Percentiles rank a stretch among this genome's conserved stretches.
Evolutionary conservation across 257 asterid species (phyloP).

Genomic region (Ligustrum vulgare): DNA sequence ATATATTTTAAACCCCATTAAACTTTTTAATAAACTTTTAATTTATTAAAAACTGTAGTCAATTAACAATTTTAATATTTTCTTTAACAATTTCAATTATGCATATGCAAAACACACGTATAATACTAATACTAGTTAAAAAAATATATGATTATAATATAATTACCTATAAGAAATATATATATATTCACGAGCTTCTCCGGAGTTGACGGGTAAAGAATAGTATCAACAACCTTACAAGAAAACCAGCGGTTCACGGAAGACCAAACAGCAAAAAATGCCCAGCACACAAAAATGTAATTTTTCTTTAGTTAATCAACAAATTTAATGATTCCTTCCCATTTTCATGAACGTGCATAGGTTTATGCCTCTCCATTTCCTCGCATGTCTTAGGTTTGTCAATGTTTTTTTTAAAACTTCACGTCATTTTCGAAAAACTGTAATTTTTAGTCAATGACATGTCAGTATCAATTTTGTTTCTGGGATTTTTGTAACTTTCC

Average conservation of each 20-base stretch:
- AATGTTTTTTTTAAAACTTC: not conserved
- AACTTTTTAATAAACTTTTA: too few relatives aligned
- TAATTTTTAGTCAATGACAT: not conserved
- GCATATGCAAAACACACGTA: too few relatives aligned
- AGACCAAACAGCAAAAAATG: slow-evolving; percentile 29
- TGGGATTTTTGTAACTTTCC: not conserved
- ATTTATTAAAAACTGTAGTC: too few relatives aligned
- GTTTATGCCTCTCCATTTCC: slow-evolving; percentile 24
- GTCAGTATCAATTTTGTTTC: not conserved
- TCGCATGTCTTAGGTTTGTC: slow-evolving; percentile 31
- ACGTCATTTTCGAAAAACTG: not conserved
- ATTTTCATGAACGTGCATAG: slow-evolving; percentile 27
- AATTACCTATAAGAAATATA: too few relatives aligned
- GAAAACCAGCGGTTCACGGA: slow-evolving; percentile 47
- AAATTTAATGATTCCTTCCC: slow-evolving; percentile 6
- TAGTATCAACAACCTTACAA: slow-evolving; percentile 36
- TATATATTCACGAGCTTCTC: too few relatives aligned
- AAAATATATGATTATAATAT: too few relatives aligned
- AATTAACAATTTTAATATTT: too few relatives aligned
- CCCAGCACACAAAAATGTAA: slow-evolving; percentile 1
- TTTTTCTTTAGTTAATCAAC: slow-evolving; percentile 3
- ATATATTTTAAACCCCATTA: too few relatives aligned
- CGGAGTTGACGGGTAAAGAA: slow-evolving; percentile 42
- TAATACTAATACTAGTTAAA: too few relatives aligned
- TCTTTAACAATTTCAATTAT: too few relatives aligned